Base-by-base conservation (phyloP, 2,329 filamentous ascomycete genomes). In the Fusarium domesticum region DNA sequence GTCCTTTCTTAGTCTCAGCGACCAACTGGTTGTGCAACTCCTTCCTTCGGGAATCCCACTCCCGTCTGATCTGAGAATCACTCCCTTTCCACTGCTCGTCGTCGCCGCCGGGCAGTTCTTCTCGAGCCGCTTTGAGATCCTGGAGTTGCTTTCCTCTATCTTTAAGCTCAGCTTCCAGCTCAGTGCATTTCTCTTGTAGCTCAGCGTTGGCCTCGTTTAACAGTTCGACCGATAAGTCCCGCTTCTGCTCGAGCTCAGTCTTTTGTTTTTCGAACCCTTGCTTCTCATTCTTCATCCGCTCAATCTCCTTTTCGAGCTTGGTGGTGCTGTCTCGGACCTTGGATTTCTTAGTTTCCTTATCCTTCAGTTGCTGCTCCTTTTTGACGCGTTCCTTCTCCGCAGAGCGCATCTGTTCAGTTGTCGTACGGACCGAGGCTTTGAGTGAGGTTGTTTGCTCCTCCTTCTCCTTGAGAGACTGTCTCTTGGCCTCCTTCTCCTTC, bases 371-470 rank as follows among this genome's bases (percentile, higher is more conserved):
- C 57, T 83, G 83, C 61, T 96, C 89, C 60, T 88, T 87, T 60
- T 91, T 88, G 1, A 80, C 76, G 56, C 85, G 87, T 48, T 87
- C 85, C 51, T 85, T 87, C 62, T 95, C 86, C 1, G 88, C 85
- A 5, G 83, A 78, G 37, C 89, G 83, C 72, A 95, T 96, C 53
- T 87, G 77, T 41, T 89, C 83, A 64, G 95, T 89, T 6, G 91
- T 81, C 35, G 80, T 81, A 40, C 88, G 84, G 41, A 95, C 84
- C 61, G 92, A 85, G 50, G 85, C 85, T 60, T 87, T 89, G 42
- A 96, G 70, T 61, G 90, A 89, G 35, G 88, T 84, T 37, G 89
- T 96, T 39, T 84, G 87, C 59, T 95, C 89, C 53, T 97, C 92
- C 65, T 95, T 96, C 61, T 95, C 89, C 63, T 88, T 93, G 42